Base-by-base conservation (phyloP, 495 filamentous ascomycete genomes). In the Podospora comata region DNA sequence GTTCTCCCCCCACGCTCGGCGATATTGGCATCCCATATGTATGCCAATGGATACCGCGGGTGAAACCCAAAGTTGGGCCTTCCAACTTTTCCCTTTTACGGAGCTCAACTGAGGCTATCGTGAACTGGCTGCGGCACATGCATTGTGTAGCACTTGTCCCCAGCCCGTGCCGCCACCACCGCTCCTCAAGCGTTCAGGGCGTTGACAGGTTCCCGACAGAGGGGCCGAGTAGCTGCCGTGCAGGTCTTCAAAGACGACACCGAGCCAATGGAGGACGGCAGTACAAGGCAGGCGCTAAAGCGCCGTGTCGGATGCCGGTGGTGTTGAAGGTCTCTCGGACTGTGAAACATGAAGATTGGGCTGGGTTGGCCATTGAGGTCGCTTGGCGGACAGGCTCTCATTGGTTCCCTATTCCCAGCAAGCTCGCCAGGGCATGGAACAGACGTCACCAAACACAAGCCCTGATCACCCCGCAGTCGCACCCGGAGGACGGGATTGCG, bases 391-490 rank as follows among this genome's bases (percentile, higher is more conserved):
- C 53, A 32, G 56, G 58, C 54, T 7, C 32, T 62, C 9, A 48
- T 59, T 58, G 56, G 59, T 26, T 27, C 30, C 15, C 20, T 26
- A 16, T 39, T 28, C 16, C 61, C 61, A 32, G 18, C 61, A 63
- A 63, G 3, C 7, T 44, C 54, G 13, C 57, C 39, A 68, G 64
- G 64, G 67, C 48, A 56, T 55, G 59, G 55, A 68, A 67, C 64
- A 65, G 72, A 74, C 72, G 72, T 74, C 72, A 75, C 73, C 71
- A 60, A 53, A 39, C 16, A 57, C 18, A 11, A 18, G 56, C 60
- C 28, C 60, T 65, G 64, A 67, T 71, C 67, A 71, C 71, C 71
- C 71, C 71, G 71, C 71, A 71, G 65, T 66, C 60, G 56, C 48
- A 67, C 56, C 18, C 19, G 56, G 19, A 27, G 56, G 11, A 6